These are phyloP conservation scores for Phlegmacium glaucopus DNA, from an alignment of 768 basidiomycete species.

Conservation along the genomic window DNA sequence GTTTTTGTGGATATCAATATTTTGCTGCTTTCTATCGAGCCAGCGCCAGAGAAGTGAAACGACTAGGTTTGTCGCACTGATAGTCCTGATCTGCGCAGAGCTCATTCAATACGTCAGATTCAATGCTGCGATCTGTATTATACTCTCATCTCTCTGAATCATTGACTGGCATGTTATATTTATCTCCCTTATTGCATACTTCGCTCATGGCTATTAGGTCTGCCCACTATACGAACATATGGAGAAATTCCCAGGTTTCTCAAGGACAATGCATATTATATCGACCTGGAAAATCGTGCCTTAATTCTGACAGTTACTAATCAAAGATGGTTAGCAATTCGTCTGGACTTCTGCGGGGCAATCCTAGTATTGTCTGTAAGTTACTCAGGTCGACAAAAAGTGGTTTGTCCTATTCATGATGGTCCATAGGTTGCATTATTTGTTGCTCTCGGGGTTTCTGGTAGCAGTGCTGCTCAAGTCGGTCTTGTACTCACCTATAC, in stretches of 20 bases:
- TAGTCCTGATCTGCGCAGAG: not conserved
- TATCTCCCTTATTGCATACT: not conserved
- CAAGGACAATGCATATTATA: conserved; percentile 57
- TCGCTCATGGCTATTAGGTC: conserved; percentile 26
- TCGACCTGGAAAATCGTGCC: conserved; percentile 75
- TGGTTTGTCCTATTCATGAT: not conserved
- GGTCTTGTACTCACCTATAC: conserved; percentile 72
- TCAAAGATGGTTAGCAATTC: conserved; percentile 71
- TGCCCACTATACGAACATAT: conserved; percentile 72
- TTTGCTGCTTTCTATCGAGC: conserved; percentile 68
- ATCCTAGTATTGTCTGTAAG: conserved; percentile 52
- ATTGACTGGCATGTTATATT: conserved; percentile 42
- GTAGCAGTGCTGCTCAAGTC: conserved; percentile 62
- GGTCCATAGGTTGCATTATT: conserved; percentile 59
- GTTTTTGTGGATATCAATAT: conserved; percentile 60
- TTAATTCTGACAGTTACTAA: conserved; percentile 63
- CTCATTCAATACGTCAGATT: conserved; percentile 36
- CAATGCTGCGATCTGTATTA: conserved; percentile 68
- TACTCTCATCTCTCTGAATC: conserved; percentile 81
- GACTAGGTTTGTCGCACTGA: conserved; percentile 26
- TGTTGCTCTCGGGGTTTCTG: conserved; percentile 50
- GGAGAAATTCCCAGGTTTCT: conserved; percentile 62
- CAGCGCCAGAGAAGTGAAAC: conserved; percentile 70
- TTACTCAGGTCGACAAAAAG: not conserved
- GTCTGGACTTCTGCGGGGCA: conserved; percentile 68